Conservation (phyloP, 306 rosid genomes). For the Mimosa pudica region DNA sequence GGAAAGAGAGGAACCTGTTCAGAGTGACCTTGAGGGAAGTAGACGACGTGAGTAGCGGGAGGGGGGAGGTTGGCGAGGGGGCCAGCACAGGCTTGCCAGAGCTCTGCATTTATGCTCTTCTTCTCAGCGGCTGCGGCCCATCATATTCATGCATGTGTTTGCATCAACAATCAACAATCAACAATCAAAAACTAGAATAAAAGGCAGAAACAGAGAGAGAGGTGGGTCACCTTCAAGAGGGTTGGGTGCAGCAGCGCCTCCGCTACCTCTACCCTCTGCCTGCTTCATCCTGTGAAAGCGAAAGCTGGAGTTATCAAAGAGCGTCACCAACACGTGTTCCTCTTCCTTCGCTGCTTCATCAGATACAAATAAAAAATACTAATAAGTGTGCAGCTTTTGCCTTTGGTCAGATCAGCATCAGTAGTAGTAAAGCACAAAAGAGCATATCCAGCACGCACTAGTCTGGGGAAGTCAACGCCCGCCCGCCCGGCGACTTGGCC, state of each 20-base stretch:
- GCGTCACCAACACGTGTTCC: slow-evolving; percentile 2
- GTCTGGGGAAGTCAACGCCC: slow-evolving; percentile 9
- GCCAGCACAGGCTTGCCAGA: slow-evolving; percentile 99
- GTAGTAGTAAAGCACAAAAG: slow-evolving; percentile 10
- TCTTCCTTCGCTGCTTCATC: not conserved
- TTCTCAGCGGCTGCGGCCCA: slow-evolving; percentile 52
- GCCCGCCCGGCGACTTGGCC: slow-evolving; percentile 26
- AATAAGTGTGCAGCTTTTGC: slow-evolving; percentile 13
- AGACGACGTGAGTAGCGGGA: slow-evolving; percentile 81
- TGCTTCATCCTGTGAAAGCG: slow-evolving; percentile 55
- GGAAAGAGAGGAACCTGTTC: slow-evolving; percentile 56
- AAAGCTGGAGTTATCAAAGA: not conserved
- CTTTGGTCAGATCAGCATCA: slow-evolving; percentile 34
- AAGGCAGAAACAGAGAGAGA: not conserved
- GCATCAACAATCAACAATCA: too few relatives aligned
- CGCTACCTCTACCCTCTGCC: slow-evolving; percentile 45
- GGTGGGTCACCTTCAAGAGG: slow-evolving; percentile 54
- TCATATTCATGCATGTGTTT: not conserved
- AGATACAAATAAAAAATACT: not conserved
- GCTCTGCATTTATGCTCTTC: slow-evolving; percentile 76
- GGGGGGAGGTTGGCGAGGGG: slow-evolving; percentile 87
- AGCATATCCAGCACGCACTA: not conserved
- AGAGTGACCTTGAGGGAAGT: slow-evolving; percentile 96
- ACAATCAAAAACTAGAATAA: too few relatives aligned
- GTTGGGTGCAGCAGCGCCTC: slow-evolving; percentile 41